Conservation (phyloP, 1,139 yeast species). For the Candida gigantensis region DNA sequence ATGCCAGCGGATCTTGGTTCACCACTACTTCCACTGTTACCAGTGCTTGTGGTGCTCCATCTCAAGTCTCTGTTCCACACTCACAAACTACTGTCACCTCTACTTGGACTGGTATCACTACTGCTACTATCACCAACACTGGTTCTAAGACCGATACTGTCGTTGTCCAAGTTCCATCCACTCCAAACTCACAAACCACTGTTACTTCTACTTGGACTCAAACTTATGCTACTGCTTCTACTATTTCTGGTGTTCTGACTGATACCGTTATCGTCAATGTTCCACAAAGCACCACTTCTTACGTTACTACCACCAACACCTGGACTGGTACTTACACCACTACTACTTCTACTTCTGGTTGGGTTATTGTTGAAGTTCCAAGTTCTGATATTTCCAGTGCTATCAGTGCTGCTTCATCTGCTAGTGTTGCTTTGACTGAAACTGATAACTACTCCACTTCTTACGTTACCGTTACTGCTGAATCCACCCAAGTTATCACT, state of each 20-base stretch:
- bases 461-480: constrained; percentile 8
- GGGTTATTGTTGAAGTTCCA: constrained; percentile 5
- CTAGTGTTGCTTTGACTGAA: constrained; percentile 1
- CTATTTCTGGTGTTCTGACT: not conserved
- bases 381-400: not conserved
- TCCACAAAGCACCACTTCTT: constrained; percentile 2
- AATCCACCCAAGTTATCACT: constrained; percentile 5
- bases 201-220: constrained; percentile 2
- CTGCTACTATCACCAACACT: constrained; percentile 4
- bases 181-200: constrained; percentile 6
- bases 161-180: constrained; percentile 6
- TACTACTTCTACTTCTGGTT: constrained; percentile 1
- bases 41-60: constrained; percentile 1
- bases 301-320: constrained; percentile 4
- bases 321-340: constrained; percentile 5
- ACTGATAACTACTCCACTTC: constrained; percentile 5
- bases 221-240: constrained; percentile 3
- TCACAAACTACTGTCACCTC: constrained; percentile 6
- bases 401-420: too few species aligned
- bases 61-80: constrained; percentile 7
- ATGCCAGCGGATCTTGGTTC: constrained; percentile 3
- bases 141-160: constrained; percentile 6
- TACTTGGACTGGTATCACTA: constrained; percentile 8
- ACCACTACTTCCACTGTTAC: constrained; percentile 6
- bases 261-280: constrained; percentile 2